Conservation (phyloP, 345 rosid species). For the Arabidopsis arenosa region DNA sequence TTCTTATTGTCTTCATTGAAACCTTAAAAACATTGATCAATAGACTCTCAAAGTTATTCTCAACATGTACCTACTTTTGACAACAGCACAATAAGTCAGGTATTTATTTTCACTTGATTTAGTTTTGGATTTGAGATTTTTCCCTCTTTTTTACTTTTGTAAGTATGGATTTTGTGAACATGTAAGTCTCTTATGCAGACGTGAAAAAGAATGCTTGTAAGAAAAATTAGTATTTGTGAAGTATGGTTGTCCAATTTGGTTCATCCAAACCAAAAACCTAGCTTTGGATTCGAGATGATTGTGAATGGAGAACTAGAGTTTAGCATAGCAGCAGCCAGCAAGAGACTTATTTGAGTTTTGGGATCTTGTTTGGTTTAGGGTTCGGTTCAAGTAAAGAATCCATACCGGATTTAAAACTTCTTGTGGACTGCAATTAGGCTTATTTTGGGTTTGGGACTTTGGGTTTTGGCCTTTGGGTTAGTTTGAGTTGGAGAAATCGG, state of each 20-base stretch:
- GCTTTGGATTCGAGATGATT: background rate
- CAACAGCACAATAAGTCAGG: constrained; percentile 26
- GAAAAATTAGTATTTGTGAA: background rate
- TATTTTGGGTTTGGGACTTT: background rate
- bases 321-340: background rate
- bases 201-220: background rate
- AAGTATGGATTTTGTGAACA: constrained; percentile 8
- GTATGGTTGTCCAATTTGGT: constrained; percentile 7
- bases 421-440: background rate
- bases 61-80: constrained; percentile 27
- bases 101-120: constrained; percentile 5
- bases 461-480: background rate
- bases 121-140: background rate
- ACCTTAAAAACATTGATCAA: constrained; percentile 24
- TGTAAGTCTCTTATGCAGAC: background rate
- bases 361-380: background rate
- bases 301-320: background rate
- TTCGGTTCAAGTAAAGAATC: background rate
- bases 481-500: background rate
- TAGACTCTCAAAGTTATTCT: background rate
- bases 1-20: background rate
- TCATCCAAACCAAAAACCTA: background rate
- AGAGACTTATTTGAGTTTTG: background rate
- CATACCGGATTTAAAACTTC: background rate
- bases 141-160: background rate